Evolutionary conservation across 2,329 filamentous ascomycete genomes (phyloP).

Genomic region (Sphaceloma murrayae): DNA sequence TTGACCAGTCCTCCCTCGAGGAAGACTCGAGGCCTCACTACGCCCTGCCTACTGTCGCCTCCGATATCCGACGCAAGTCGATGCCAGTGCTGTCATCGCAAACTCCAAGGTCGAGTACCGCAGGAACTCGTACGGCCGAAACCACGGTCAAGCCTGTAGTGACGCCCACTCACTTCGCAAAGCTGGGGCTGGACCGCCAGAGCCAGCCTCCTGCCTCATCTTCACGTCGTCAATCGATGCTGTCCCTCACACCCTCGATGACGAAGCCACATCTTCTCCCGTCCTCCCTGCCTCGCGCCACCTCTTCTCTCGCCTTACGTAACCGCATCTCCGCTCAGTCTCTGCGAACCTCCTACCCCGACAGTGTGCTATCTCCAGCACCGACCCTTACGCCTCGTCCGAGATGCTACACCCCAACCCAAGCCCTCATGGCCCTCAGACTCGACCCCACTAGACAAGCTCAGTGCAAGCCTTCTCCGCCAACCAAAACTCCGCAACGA

Average conservation of each 20-base stretch:
- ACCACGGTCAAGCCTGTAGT: constrained; percentile 24
- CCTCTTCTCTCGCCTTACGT: constrained; percentile 2
- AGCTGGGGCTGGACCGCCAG: constrained; percentile 19
- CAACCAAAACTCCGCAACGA: constrained; percentile 24
- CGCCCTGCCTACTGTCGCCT: constrained; percentile 27
- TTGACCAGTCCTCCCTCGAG: constrained; percentile 1
- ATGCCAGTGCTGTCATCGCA: constrained; percentile 22
- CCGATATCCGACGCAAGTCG: constrained; percentile 27
- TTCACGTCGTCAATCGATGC: constrained; percentile 9
- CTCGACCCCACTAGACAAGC: constrained; percentile 12
- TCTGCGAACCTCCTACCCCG: constrained; percentile 2
- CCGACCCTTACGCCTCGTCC: constrained; percentile 10
- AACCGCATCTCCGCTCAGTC: not conserved
- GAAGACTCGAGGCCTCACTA: constrained; percentile 24
- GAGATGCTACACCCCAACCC: constrained; percentile 11
- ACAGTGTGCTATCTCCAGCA: not conserved
- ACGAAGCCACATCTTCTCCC: constrained; percentile 1
- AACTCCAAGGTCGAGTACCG: constrained; percentile 19
- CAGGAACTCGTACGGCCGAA: constrained; percentile 25
- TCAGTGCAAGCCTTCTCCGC: constrained; percentile 20
- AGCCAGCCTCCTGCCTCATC: not conserved
- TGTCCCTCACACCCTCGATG: not conserved
- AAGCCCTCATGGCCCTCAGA: constrained; percentile 8
- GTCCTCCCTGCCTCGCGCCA: constrained; percentile 5
- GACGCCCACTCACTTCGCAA: constrained; percentile 20